Base-by-base conservation (phyloP, 345 rosid species). In the Gossypium arboreum region DNA sequence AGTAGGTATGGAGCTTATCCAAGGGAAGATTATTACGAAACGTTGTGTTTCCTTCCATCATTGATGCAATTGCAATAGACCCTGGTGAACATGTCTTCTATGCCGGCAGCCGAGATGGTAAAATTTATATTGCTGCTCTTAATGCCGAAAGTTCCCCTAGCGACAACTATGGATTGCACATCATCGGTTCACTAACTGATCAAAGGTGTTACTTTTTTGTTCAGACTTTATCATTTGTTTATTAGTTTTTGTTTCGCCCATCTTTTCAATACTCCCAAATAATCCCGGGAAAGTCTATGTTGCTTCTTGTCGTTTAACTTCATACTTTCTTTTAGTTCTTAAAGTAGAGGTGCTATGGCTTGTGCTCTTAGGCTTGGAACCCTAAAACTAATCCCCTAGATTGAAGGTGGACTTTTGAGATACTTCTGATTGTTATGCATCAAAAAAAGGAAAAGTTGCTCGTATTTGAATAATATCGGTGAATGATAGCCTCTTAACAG, bases 31-130 rank as follows among this genome's bases (percentile, higher is more conserved):
- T 90, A 67, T 75, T 90, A 83, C 86, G 86, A 87, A 93, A 80
- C 74, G 70, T 95, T 59, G 68, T 84, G 34, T 91, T 93, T 82
- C 92, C 93, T 75, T 85, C 97, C 67, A 77, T 82, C 68, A 91
- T 95, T 75, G 91, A 91, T 85, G 86, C 93, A 62, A 77, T 95
- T 65, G 88, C 88, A 12, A 76, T 95, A 80, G 96, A 93, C 77
- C 97, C 99, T 79, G 90, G 87, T 20, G 94, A 91, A 77, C 81
- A 81, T 78, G 87, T 90, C 70, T 93, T 95, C 80, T 91, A 89
- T 87, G 99, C 97, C 65, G 99, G 98, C 64, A 71, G 91, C 56
- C 83, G 80, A 78, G 98, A 93, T 82, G 92, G 99, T 27, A 85
- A 84, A 67, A 90, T 93, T 73, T 88, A 93, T 71, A 62, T 95